Base-by-base conservation (phyloP, 2,329 filamentous ascomycete species). In the Cadophora malorum region DNA sequence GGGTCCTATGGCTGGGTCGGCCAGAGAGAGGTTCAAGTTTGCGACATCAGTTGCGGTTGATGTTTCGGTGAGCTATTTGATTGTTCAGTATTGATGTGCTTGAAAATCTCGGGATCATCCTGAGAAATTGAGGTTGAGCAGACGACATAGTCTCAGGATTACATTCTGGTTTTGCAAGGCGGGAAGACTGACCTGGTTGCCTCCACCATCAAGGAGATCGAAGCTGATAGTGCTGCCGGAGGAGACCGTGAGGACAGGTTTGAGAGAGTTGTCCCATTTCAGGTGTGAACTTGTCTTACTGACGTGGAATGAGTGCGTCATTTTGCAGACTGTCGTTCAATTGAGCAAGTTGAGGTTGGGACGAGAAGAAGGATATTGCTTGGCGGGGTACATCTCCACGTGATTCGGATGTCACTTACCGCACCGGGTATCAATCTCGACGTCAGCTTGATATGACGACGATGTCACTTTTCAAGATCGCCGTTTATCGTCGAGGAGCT, bases 1-100 rank as follows among this genome's bases (percentile, higher is more conserved):
- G 12, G 85, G 84, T 0, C 84, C 84, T 63, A 84, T 81, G 58
- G 81, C 83, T 0, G 84, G 84, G 69, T 85, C 84, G 35, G 80
- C 80, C 19, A 79, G 74, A 19, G 72, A 67, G 38, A 82, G 74
- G 68, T 84, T 77, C 66, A 85, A 79, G n/a, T 76, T 75, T 8
- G 73, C 59, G 58, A 86, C 75, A 28, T 79, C 78, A 3, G 79
- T 79, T 19, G 78, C 73, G 23, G 79, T 79, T 53, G 82, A 84
- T 23, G 78, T 75, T 7, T 79, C 77, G 5, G 79, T 80, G 69
- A 86, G 80, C 28, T 28, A 28, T 28, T 28, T 3, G 3, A 28
- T 28, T 28, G 28, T 28, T 28, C 28, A 28, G 28, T 3, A 28
- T 5, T 28, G 28, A 5, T 28, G 5, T 28, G 3, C 28, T 28